Percentiles rank a stretch among this genome's conserved stretches.
Conservation (phyloP, 139 green algal genomes). For the Limnomonas spitsbergensis region DNA sequence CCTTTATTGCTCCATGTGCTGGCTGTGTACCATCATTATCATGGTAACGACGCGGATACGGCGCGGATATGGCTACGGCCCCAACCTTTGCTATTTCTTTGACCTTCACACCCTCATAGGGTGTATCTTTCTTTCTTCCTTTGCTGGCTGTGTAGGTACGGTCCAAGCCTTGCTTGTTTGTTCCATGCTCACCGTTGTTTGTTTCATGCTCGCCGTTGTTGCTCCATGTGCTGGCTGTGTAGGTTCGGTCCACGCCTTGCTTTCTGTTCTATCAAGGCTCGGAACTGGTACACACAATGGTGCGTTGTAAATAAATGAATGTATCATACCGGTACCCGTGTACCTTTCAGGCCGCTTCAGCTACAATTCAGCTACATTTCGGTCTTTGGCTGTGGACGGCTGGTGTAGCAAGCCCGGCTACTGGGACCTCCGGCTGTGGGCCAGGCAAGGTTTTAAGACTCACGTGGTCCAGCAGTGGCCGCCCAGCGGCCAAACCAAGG, state of each 20-base stretch:
- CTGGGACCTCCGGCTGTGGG: no score
- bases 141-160: not conserved
- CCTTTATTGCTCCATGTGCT: no score
- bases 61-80: not conserved
- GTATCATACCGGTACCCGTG: no score
- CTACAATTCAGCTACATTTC: no score
- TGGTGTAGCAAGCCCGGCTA: no score
- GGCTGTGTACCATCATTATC: no score
- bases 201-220: not conserved
- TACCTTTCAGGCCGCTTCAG: no score
- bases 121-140: not conserved
- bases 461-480: no score
- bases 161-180: not conserved
- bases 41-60: not conserved
- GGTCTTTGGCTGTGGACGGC: no score
- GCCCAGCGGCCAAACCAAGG: no score
- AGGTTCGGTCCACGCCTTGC: constrained; percentile 16
- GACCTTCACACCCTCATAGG: not conserved
- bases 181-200: not conserved
- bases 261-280: constrained; percentile 1
- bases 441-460: no score
- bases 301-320: no score
- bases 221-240: not conserved
- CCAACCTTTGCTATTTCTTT: not conserved
- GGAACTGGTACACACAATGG: not conserved